A percentile compares a stretch with the other conserved stretches of the same genome.
phyloP scores from a whole-genome alignment of 495 filamentous ascomycete genomes.

The Rusavskia elegans region DNA sequence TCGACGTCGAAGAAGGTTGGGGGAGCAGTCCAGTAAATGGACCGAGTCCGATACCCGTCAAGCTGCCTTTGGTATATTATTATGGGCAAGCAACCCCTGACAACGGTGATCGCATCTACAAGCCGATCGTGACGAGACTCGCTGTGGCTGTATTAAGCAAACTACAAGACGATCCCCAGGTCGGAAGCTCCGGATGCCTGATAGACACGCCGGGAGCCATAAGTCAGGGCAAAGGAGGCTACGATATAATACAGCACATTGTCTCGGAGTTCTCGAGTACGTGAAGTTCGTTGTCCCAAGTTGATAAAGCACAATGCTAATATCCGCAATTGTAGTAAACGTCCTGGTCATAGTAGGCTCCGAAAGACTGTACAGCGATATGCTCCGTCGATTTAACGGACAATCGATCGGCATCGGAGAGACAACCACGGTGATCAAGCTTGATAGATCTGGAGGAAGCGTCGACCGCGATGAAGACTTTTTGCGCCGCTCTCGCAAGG shows the following conservation, averaged over 20 bases:
- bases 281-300: constrained; percentile 7
- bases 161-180: constrained; percentile 58
- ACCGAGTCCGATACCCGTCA: constrained; percentile 73
- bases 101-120: constrained; percentile 56
- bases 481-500: constrained; percentile 52
- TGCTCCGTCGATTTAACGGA: constrained; percentile 54
- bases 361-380: constrained; percentile 61
- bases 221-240: constrained; percentile 42
- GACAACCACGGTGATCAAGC: constrained; percentile 52
- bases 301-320: neutral
- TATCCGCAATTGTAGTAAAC: constrained; percentile 35
- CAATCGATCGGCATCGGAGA: constrained; percentile 46
- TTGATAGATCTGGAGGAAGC: constrained; percentile 79
- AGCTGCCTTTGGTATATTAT: constrained; percentile 83
- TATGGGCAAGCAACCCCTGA: constrained; percentile 64
- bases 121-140: constrained; percentile 56
- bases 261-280: constrained; percentile 71
- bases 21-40: constrained; percentile 83
- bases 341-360: constrained; percentile 74
- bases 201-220: constrained; percentile 72
- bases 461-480: constrained; percentile 65
- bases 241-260: constrained; percentile 67
- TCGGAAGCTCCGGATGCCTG: constrained; percentile 58
- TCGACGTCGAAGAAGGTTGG: constrained; percentile 85
- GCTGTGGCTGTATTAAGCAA: constrained; percentile 66